A percentile compares a stretch with the other conserved stretches of the same genome.
Evolutionary conservation across 2,329 filamentous ascomycete genomes (phyloP).

Genomic region (Malbranchea cinnamomea): DNA sequence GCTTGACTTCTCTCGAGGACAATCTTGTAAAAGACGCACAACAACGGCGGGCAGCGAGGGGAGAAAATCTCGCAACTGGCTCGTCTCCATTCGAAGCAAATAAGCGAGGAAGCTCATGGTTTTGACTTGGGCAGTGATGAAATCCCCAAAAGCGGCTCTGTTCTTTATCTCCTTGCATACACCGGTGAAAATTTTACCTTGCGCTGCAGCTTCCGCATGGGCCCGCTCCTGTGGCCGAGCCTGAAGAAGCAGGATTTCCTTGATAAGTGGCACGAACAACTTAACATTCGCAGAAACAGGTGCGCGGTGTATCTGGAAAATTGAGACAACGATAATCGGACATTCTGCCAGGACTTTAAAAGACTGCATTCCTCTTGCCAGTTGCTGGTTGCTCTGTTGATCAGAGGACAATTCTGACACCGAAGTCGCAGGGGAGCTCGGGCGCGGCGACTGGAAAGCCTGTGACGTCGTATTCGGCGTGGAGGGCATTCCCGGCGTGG

Average conservation of each 20-base stretch:
- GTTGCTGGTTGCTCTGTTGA: slow-evolving; percentile 63
- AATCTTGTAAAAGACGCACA: slow-evolving; percentile 81
- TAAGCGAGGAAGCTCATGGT: slow-evolving; percentile 98
- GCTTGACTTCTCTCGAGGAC: slow-evolving; percentile 82
- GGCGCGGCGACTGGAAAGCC: slow-evolving; percentile 74
- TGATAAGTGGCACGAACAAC: slow-evolving; percentile 85
- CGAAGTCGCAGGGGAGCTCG: slow-evolving; percentile 75
- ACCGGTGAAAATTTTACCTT: slow-evolving; percentile 74
- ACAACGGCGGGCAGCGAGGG: slow-evolving; percentile 75
- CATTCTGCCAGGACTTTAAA: slow-evolving; percentile 98
- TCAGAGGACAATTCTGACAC: slow-evolving; percentile 69
- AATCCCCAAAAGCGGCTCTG: slow-evolving; percentile 84
- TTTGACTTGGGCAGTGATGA: slow-evolving; percentile 96
- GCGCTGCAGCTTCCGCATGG: slow-evolving; percentile 67
- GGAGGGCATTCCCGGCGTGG: slow-evolving; percentile 35
- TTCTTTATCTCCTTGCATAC: slow-evolving; percentile 92
- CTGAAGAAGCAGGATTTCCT: slow-evolving; percentile 73
- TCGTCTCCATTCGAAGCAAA: slow-evolving; percentile 71
- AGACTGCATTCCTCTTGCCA: slow-evolving; percentile 91
- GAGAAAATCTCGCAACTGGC: slow-evolving; percentile 76
- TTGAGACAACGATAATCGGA: slow-evolving; percentile 94
- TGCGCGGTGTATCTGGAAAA: slow-evolving; percentile 81
- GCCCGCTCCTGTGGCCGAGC: slow-evolving; percentile 88
- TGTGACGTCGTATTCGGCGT: slow-evolving; percentile 39
- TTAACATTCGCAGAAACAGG: slow-evolving; percentile 76